phyloP scores from a whole-genome alignment of 345 rosid species.

The Populus nigra region DNA sequence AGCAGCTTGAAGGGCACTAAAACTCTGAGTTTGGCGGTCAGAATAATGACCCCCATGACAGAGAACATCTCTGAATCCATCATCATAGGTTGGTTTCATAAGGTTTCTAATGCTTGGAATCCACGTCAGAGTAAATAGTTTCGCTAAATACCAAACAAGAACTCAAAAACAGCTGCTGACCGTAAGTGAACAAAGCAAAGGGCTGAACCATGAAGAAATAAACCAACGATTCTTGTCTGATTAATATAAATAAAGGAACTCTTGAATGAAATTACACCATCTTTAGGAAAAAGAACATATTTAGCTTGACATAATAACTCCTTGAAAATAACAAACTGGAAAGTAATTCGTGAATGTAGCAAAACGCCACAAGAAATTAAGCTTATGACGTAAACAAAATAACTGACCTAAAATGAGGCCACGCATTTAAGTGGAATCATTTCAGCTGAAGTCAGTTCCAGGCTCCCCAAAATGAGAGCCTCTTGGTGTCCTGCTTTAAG shows the following conservation, averaged over 20 bases:
- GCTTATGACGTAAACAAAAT: slow-evolving; percentile 68
- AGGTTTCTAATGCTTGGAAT: slow-evolving; percentile 6
- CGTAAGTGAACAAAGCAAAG: slow-evolving; percentile 10
- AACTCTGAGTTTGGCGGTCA: background rate
- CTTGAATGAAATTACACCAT: slow-evolving; percentile 28
- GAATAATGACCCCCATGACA: background rate
- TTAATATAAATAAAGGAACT: slow-evolving; percentile 27
- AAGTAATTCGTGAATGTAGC: slow-evolving; percentile 55
- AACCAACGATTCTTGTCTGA: slow-evolving; percentile 14
- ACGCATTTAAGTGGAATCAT: slow-evolving; percentile 94
- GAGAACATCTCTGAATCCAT: slow-evolving; percentile 7
- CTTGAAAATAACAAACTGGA: slow-evolving; percentile 41
- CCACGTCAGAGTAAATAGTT: background rate
- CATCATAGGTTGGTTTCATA: slow-evolving; percentile 4
- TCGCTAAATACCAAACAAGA: background rate
- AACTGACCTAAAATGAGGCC: slow-evolving; percentile 99
- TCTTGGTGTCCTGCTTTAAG: slow-evolving; percentile 95
- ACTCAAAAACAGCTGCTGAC: slow-evolving; percentile 5
- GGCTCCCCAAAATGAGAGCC: slow-evolving; percentile 99
- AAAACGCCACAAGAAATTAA: slow-evolving; percentile 56
- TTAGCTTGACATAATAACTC: slow-evolving; percentile 32
- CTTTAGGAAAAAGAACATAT: slow-evolving; percentile 25
- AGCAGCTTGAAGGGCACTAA: background rate
- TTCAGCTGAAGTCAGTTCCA: slow-evolving; percentile 94
- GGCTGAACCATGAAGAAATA: slow-evolving; percentile 26